These are phyloP conservation scores for Gypsophila paniculata DNA, from an alignment of 179 eudicot species.

Conservation along the genomic window DNA sequence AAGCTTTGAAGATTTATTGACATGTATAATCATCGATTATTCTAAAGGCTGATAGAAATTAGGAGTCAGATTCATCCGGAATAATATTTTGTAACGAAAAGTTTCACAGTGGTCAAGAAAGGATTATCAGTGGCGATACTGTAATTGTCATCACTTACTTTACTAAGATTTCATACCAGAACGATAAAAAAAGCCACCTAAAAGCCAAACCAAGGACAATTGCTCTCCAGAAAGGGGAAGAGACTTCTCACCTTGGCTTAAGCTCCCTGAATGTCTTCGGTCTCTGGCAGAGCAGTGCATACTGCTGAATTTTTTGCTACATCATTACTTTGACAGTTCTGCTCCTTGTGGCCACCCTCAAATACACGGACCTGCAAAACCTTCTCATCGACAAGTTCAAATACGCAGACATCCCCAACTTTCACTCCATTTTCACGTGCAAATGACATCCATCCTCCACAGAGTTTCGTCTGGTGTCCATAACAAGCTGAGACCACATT, in stretches of 20 bases:
- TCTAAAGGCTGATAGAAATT: neutral
- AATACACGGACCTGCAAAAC: constrained; percentile 71
- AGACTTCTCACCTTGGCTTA: neutral
- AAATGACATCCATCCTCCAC: constrained; percentile 89
- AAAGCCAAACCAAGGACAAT: neutral
- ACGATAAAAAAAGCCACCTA: neutral
- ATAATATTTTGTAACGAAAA: neutral
- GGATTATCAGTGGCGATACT: neutral
- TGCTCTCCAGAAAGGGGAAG: neutral
- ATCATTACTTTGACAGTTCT: constrained; percentile 32
- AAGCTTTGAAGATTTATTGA: neutral
- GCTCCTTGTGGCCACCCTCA: constrained; percentile 34
- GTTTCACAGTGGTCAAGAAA: neutral
- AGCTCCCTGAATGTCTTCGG: neutral
- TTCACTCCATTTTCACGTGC: constrained; percentile 61
- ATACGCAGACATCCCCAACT: constrained; percentile 74
- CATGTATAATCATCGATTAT: neutral
- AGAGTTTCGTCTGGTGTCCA: constrained; percentile 42
- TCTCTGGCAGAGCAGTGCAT: neutral
- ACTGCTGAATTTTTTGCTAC: constrained; percentile 24
- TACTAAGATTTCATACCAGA: neutral
- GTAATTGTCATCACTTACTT: neutral
- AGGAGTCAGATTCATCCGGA: neutral
- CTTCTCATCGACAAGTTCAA: constrained; percentile 72
- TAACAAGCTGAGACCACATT: constrained; percentile 56